phyloP scores from a whole-genome alignment of 345 rosid species.

The Sisymbrium irio region DNA sequence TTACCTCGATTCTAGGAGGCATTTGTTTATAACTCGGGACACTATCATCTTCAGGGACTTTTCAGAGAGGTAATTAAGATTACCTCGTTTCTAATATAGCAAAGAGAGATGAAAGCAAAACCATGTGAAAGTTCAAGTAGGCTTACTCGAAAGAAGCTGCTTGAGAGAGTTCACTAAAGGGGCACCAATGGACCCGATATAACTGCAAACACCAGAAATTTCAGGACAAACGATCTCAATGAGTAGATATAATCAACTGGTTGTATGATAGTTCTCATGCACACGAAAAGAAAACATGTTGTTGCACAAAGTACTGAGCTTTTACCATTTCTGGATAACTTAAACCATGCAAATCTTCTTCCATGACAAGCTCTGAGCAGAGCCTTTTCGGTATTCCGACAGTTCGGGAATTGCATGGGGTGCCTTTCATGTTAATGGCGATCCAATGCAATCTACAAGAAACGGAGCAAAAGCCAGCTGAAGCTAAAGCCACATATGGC shows the following conservation, averaged over 20 bases:
- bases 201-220: conserved; percentile 35
- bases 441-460: conserved; percentile 64
- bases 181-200: conserved; percentile 62
- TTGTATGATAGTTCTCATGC: not conserved
- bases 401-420: no score
- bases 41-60: no score
- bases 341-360: conserved; percentile 49
- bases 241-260: not conserved
- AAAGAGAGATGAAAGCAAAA: not conserved
- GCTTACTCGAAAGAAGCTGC: conserved; percentile 65
- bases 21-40: no score
- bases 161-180: no score
- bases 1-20: no score
- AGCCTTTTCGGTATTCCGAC: no score
- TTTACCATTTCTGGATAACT: conserved; percentile 58
- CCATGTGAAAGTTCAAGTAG: not conserved
- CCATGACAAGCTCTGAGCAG: no score
- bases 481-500: no score
- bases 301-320: not conserved
- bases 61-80: no score
- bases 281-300: not conserved
- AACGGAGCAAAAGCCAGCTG: not conserved
- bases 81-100: no score
- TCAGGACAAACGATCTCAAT: not conserved
- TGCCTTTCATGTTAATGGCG: conserved; percentile 66